Evolutionary conservation across 805 yeast species (phyloP).

Genomic region (Candida mattraensis): DNA sequence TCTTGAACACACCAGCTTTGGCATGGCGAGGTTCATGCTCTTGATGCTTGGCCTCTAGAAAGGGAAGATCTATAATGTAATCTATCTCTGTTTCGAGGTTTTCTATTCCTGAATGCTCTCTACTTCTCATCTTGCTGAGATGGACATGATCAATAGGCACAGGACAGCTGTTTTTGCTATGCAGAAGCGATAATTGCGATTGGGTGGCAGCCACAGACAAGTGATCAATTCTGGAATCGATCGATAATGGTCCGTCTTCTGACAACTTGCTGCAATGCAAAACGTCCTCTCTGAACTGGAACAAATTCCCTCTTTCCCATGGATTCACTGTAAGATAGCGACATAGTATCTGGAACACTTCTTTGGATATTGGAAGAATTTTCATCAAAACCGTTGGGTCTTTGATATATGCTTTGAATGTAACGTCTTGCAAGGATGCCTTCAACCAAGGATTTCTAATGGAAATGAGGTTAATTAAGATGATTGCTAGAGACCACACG

Average conservation of each 20-base stretch:
- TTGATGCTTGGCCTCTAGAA: constrained; percentile 9
- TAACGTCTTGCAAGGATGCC: constrained; percentile 63
- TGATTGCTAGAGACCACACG: constrained; percentile 83
- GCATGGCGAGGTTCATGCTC: constrained; percentile 30
- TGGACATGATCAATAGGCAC: constrained; percentile 38
- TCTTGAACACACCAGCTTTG: constrained; percentile 29
- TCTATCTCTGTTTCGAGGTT: constrained; percentile 29
- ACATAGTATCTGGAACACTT: constrained; percentile 52
- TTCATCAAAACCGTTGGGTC: constrained; percentile 55
- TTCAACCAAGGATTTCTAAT: constrained; percentile 90
- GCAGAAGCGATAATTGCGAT: constrained; percentile 19
- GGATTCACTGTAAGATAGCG: constrained; percentile 48
- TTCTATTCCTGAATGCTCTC: constrained; percentile 28
- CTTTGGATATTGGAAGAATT: constrained; percentile 72
- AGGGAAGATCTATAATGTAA: constrained; percentile 29
- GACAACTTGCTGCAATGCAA: constrained; percentile 30
- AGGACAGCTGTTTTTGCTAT: constrained; percentile 26
- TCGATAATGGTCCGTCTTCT: constrained; percentile 35
- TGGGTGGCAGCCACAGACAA: constrained; percentile 29
- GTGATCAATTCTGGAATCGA: constrained; percentile 27
- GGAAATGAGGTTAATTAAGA: constrained; percentile 76
- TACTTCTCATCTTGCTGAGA: constrained; percentile 29
- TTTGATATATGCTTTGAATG: constrained; percentile 63
- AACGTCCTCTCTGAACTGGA: constrained; percentile 40
- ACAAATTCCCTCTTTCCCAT: constrained; percentile 44